Percentiles rank a stretch among this genome's conserved stretches.
Evolutionary conservation across 768 basidiomycete genomes (phyloP).

Genomic region (Boletus tomentosulus): DNA sequence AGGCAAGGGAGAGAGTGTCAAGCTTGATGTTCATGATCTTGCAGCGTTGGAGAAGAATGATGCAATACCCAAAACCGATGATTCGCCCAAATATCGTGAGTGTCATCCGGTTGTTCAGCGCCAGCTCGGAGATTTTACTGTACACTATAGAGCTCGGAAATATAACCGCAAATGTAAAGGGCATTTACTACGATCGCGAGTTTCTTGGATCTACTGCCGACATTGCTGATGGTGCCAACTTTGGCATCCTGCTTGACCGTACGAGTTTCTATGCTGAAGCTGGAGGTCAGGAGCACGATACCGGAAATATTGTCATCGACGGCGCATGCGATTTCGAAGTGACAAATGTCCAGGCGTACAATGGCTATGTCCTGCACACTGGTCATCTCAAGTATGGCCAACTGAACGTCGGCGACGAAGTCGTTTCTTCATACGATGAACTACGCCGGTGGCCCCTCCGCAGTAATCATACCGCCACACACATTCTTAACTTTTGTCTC

Average conservation of each 20-base stretch:
- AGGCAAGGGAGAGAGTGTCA: constrained; percentile 63
- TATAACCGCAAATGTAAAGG: constrained; percentile 68
- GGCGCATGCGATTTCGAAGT: constrained; percentile 91
- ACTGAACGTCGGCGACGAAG: constrained; percentile 71
- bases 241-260: constrained; percentile 86
- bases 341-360: constrained; percentile 88
- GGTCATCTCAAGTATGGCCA: constrained; percentile 87
- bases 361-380: constrained; percentile 92
- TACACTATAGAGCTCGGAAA: constrained; percentile 63
- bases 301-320: constrained; percentile 91
- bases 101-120: constrained; percentile 3
- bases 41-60: constrained; percentile 77
- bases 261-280: constrained; percentile 98
- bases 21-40: constrained; percentile 94
- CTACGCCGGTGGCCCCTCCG: constrained; percentile 93
- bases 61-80: constrained; percentile 85
- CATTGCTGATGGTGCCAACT: constrained; percentile 60
- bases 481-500: constrained; percentile 92
- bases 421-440: constrained; percentile 92
- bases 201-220: constrained; percentile 66
- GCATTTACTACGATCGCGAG: constrained; percentile 77
- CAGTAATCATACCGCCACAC: constrained; percentile 98
- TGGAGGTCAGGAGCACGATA: constrained; percentile 97
- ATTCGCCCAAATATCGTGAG: constrained; percentile 87
- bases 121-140: not conserved